These are phyloP conservation scores for Polytrichum formosum DNA, from an alignment of 225 moss, liverwort and hornwort species.

Conservation along the genomic window DNA sequence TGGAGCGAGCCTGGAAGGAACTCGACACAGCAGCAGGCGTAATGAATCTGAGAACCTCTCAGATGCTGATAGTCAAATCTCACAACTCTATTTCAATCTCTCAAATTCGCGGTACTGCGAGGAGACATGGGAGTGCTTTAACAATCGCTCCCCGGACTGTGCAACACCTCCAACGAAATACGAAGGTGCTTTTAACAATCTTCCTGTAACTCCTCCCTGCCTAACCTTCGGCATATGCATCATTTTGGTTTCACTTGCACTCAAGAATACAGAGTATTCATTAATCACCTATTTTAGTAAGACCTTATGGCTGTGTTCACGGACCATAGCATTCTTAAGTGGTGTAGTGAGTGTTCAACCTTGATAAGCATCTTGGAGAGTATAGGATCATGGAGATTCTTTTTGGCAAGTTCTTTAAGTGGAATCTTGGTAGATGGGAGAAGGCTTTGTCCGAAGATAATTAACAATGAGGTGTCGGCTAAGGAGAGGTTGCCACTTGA, in stretches of 20 bases:
- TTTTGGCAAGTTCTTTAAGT: no score
- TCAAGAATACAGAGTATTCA: no score
- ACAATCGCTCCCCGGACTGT: background rate
- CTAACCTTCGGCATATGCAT: no score
- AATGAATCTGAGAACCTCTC: no score
- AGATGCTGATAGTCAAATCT: no score
- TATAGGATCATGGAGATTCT: background rate
- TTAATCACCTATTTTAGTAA: background rate
- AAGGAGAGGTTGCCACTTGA: no score
- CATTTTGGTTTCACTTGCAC: no score
- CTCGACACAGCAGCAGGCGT: background rate
- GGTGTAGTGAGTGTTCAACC: background rate
- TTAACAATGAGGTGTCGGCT: no score
- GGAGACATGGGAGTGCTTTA: slow-evolving; percentile 8
- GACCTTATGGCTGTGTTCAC: background rate
- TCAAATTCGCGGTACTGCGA: slow-evolving; percentile 1
- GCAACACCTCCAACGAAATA: background rate
- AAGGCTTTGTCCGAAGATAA: no score
- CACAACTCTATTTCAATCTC: no score
- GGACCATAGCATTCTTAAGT: background rate
- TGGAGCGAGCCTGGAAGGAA: slow-evolving; percentile 9
- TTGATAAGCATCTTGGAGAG: background rate
- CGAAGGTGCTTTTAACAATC: background rate
- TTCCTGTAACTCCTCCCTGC: no score
- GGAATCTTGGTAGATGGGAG: no score